A percentile compares a stretch with the other conserved stretches of the same genome.
phyloP scores from a whole-genome alignment of 139 green algal species.

The Chlorella sp. region DNA sequence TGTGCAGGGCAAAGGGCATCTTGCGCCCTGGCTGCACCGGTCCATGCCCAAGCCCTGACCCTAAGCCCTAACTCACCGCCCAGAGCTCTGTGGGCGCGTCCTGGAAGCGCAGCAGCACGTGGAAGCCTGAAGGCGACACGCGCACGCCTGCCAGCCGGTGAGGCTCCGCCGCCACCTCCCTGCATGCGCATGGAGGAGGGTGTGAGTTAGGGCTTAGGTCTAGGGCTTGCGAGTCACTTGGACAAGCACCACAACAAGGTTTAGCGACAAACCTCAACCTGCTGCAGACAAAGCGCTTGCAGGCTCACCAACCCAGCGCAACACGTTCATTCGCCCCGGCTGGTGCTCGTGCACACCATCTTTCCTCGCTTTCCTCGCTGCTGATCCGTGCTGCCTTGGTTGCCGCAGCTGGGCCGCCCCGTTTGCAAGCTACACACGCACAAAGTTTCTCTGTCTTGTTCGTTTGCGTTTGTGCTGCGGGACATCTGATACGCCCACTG shows the following conservation, averaged over 20 bases:
- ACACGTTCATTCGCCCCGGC: not conserved
- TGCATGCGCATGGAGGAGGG: not conserved
- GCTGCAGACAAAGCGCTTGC: no score
- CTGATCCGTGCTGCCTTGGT: no score
- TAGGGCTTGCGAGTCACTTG: no score
- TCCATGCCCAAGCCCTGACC: not conserved
- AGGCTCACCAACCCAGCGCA: not conserved
- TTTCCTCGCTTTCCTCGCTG: no score
- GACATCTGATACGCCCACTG: not conserved
- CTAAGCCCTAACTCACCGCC: slow-evolving; percentile 28
- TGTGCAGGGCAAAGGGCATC: slow-evolving; percentile 29
- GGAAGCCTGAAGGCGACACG: slow-evolving; percentile 50
- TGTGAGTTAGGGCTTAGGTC: no score
- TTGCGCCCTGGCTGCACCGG: no score
- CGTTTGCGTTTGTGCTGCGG: not conserved
- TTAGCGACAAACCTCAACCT: not conserved
- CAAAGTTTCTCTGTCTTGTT: not conserved
- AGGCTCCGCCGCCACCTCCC: slow-evolving; percentile 31
- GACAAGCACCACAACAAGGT: not conserved
- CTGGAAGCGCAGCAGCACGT: slow-evolving; percentile 66
- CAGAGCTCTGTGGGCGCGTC: slow-evolving; percentile 71
- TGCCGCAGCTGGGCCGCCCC: not conserved
- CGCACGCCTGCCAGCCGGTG: slow-evolving; percentile 53
- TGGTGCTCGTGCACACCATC: not conserved
- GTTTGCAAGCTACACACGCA: not conserved